phyloP scores from a whole-genome alignment of 1,284 basidiomycete genomes.

The Peniophora sp. region DNA sequence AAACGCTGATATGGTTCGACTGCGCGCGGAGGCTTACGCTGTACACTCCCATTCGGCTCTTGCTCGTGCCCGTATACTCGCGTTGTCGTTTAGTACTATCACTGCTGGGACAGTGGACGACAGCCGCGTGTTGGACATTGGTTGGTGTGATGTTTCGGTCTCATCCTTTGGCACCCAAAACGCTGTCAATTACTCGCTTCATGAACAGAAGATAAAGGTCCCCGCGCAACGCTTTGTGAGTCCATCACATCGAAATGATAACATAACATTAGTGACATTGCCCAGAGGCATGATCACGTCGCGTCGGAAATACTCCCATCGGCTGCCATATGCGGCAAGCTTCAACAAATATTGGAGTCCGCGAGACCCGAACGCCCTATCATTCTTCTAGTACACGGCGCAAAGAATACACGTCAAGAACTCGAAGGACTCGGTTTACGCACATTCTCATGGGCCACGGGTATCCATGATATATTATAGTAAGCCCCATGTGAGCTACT shows the following conservation, averaged over 20 bases:
- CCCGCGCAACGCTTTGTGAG: background rate
- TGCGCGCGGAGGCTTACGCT: too few relatives aligned
- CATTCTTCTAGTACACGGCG: constrained; percentile 22
- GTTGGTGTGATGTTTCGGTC: background rate
- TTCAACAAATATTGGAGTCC: constrained; percentile 2
- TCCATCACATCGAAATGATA: background rate
- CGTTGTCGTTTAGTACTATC: background rate
- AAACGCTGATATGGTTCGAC: too few relatives aligned
- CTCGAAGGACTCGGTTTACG: constrained; percentile 18
- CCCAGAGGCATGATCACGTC: background rate
- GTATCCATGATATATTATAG: constrained; percentile 17
- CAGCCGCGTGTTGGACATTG: background rate
- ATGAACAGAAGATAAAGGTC: background rate
- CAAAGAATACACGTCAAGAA: constrained; percentile 11
- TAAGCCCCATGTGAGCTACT: background rate
- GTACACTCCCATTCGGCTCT: constrained; percentile 1
- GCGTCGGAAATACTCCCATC: background rate
- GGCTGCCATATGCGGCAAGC: background rate
- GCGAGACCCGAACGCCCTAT: constrained; percentile 9
- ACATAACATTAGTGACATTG: too few relatives aligned
- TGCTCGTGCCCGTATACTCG: constrained; percentile 13
- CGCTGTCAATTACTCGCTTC: background rate
- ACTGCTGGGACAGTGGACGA: background rate
- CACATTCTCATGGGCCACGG: constrained; percentile 14
- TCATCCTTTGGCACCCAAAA: background rate